Base-by-base conservation (phyloP, 352 stramenopile species). In the Phytophthora nicotianae region DNA sequence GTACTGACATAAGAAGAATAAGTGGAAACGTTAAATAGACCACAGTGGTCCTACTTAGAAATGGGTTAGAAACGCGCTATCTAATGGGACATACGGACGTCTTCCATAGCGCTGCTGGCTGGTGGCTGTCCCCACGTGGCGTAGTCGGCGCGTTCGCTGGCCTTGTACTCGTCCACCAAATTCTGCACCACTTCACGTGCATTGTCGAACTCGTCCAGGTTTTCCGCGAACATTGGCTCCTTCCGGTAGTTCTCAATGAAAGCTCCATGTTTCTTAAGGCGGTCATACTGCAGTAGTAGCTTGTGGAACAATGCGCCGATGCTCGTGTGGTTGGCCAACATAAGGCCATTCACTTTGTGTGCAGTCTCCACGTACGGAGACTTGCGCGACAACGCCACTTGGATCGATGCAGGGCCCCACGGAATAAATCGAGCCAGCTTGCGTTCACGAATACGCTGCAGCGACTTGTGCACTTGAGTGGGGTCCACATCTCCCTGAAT, bases 231-330 rank as follows among this genome's bases (percentile, higher is more conserved):
- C 87, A 99, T 98, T 37, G 97, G 96, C 65, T 99, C 92, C 70
- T 97, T 96, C 50, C 95, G 83, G 88, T 99, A 99, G 68, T 99
- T 98, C 60, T 99, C 96, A 46, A 99, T 93, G 85, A 99, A 99
- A 26, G 97, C 97, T 70, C 99, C 99, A 55, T 98, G 78, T 65
- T 98, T 98, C 54, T 97, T 94, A 33, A 99, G 95, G 19, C 90
- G 88, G 75, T 99, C 97, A 75, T 99, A 99, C 69, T 99, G 97
- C 56, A 92, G 80, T 17, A 99, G 76, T 40, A 97, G 83, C 45
- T 93, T 84, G 65, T 98, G 84, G 51, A 95, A 96, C 21, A 93
- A 65, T 27, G 83, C 88, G 17, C 77, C 86, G 74, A 99, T 99
- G 62, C 90, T 97, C 26, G 97, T 99, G 77, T 99, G 97, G 79